Evolutionary conservation across 2,329 filamentous ascomycete genomes (phyloP).

Genomic region (Zymoseptoria brevis): DNA sequence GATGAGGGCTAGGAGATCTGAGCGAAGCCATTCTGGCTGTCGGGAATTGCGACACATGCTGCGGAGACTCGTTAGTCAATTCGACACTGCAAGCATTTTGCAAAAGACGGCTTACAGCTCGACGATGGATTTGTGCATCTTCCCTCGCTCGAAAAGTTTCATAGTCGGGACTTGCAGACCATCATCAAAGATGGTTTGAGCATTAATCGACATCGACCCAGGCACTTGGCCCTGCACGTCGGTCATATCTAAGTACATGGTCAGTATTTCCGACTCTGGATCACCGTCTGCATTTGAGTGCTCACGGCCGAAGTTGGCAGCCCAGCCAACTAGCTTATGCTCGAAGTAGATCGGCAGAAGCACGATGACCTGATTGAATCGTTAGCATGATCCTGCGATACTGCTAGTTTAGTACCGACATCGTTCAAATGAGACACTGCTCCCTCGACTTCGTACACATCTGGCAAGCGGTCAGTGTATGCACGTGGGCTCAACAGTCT

Average conservation of each 20-base stretch:
- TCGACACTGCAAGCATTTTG: background rate
- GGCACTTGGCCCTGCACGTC: conserved; percentile 24
- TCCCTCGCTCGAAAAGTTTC: conserved; percentile 23
- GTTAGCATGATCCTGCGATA: background rate
- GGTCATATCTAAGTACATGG: conserved; percentile 13
- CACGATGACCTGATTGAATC: conserved; percentile 7
- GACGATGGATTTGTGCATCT: conserved; percentile 22
- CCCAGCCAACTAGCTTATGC: conserved; percentile 22
- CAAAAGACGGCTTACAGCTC: conserved; percentile 9
- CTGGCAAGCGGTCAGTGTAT: background rate
- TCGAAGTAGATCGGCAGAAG: conserved; percentile 21
- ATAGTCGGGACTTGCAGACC: conserved; percentile 23
- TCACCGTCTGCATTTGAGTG: background rate
- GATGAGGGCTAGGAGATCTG: conserved; percentile 20
- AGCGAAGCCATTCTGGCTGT: conserved; percentile 22
- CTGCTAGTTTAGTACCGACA: background rate
- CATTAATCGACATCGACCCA: conserved; percentile 23
- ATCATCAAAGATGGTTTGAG: conserved; percentile 23
- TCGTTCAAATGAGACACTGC: conserved; percentile 23
- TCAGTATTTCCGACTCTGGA: background rate
- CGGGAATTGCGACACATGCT: conserved; percentile 20
- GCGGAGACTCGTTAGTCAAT: background rate
- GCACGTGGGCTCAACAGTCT: too few species aligned
- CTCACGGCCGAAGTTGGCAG: conserved; percentile 19
- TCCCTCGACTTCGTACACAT: conserved; percentile 23